Percentiles rank a stretch among this genome's conserved stretches.
These are phyloP conservation scores for Debaryomycetaceae sp. DNA, from an alignment of 1,139 yeast species.

Conservation along the genomic window DNA sequence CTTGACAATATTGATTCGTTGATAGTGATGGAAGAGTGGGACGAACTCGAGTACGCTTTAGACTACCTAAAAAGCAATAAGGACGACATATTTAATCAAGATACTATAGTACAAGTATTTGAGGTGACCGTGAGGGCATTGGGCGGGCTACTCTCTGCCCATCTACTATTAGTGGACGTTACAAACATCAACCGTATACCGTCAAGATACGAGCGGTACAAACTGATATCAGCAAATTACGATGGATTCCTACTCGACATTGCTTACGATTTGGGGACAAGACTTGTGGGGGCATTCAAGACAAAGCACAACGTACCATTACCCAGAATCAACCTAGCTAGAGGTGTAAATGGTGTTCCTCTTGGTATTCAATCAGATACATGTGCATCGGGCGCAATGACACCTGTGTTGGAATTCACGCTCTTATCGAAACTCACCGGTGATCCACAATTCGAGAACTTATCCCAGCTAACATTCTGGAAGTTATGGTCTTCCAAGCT, in stretches of 20 bases:
- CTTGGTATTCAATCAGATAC: constrained; percentile 52
- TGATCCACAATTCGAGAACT: constrained; percentile 64
- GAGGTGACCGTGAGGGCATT: constrained; percentile 77
- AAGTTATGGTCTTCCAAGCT: constrained; percentile 70
- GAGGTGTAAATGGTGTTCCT: constrained; percentile 49
- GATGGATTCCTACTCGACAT: constrained; percentile 65
- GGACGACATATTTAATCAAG: constrained; percentile 50
- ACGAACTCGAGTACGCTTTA: constrained; percentile 50
- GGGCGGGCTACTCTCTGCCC: constrained; percentile 78
- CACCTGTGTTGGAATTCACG: constrained; percentile 77
- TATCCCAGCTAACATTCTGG: constrained; percentile 61
- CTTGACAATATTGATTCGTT: constrained; percentile 79
- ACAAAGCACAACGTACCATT: constrained; percentile 62
- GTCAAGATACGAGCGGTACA: constrained; percentile 9
- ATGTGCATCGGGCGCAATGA: constrained; percentile 83
- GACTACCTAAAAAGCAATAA: constrained; percentile 35
- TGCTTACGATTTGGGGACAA: constrained; percentile 70
- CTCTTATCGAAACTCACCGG: constrained; percentile 70
- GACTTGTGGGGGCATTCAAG: constrained; percentile 64
- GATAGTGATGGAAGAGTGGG: constrained; percentile 65
- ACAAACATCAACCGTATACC: constrained; percentile 28
- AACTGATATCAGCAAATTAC: constrained; percentile 35
- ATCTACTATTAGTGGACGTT: constrained; percentile 59
- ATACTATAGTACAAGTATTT: constrained; percentile 79
- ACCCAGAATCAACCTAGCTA: constrained; percentile 64